Evolutionary conservation across 208 protist genomes (phyloP).

Genomic region (Leishmania major): DNA sequence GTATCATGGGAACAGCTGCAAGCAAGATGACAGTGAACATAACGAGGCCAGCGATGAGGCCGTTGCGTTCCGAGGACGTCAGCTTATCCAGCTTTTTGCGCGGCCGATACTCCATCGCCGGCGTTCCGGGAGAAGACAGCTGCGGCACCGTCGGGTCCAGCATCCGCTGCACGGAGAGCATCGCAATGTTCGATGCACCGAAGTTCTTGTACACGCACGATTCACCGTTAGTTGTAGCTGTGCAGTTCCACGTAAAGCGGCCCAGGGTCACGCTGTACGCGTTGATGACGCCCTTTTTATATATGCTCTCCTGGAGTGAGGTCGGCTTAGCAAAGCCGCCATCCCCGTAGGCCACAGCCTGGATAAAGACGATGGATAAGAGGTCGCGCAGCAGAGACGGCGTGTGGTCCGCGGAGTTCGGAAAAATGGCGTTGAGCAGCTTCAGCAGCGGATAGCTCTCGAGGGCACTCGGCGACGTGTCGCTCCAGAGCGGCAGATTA

Average conservation of each 20-base stretch:
- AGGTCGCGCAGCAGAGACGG: not conserved
- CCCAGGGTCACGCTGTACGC: not conserved
- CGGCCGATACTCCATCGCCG: conserved; percentile 38
- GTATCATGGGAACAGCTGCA: not conserved
- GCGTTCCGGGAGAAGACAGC: conserved; percentile 13
- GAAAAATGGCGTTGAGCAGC: conserved; percentile 21
- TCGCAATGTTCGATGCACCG: conserved; percentile 40
- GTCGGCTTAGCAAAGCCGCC: too few relatives aligned
- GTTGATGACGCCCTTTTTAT: not conserved
- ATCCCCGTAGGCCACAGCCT: conserved; percentile 3
- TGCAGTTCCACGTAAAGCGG: conserved; percentile 8
- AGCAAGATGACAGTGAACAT: conserved; percentile 7
- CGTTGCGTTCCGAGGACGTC: conserved; percentile 25
- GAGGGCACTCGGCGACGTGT: conserved; percentile 15
- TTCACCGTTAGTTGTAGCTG: not conserved
- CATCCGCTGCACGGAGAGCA: conserved; percentile 30
- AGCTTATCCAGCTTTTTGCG: not conserved
- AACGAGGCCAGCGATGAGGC: conserved; percentile 34
- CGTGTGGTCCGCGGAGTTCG: not conserved
- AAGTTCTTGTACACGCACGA: conserved; percentile 44
- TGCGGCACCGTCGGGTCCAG: conserved; percentile 26
- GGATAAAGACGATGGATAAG: not conserved
- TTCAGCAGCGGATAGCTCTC: conserved; percentile 6
- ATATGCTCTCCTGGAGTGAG: not conserved
- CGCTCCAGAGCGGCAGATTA: conserved; percentile 53